Evolutionary conservation across 176 grass and related monocot species (phyloP), one percentile per base, ranked within the genome.

Genomic region (Melocanna baccifera): DNA sequence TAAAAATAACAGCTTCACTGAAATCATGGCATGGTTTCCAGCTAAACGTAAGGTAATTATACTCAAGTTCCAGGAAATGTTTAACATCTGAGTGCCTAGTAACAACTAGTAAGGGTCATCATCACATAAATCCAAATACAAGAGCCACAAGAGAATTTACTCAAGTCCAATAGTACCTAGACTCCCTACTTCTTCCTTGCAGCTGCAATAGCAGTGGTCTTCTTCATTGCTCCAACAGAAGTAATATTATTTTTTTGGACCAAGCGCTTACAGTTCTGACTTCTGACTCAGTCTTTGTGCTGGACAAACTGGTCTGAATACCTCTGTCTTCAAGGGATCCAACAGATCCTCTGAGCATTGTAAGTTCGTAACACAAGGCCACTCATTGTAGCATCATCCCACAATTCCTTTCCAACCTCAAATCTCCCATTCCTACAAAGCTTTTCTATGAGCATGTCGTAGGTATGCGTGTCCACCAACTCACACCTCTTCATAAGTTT

Each of bases 381-480:
- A 64, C 51, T 78, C 29, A 88, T 75, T 39, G 14, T 89, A 84
- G 90, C 92, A 32, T 94, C 92, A 69, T 90, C 65, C 90, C 92
- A 94, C 42, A 92, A 77, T 71, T 83, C 80, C 52, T 73, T 92
- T 58, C 87, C 92, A 81, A 80, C 42, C 46, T 94, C 82, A 77
- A 94, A 94, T 30, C 79, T 87, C 62, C 87, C 90, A 25, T n/a
- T 88, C 51, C 90, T 90, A 75, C 90, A 83, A 51, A 94, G 64
- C 75, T 94, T 94, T 36, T 82, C 85, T 77, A 94, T 92, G 32
- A 94, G 85, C 48, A 94, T 64, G 51, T 94, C 90, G 48, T 92
- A 94, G 40, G 81, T 86, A 29, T 51, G 78, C 58, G 32, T 78
- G 22, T 87, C 69, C 48, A 42, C 62, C 67, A 66, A 70, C 13